Conservation (phyloP, 805 yeast species). For the Saturnispora dispora region DNA sequence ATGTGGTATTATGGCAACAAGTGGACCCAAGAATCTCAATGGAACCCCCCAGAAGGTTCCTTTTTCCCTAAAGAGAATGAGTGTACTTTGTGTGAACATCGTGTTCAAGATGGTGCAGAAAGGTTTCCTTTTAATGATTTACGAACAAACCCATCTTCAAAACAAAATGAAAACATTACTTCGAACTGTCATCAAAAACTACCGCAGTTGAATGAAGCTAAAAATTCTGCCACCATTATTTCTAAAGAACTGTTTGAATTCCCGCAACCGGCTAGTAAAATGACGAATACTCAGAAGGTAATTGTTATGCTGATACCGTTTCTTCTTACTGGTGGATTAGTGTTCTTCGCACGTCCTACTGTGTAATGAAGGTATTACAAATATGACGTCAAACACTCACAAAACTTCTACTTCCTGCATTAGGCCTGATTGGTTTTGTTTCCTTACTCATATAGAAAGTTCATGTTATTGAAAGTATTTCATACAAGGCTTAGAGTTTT, state of each 20-base stretch:
- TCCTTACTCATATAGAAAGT: too few species aligned
- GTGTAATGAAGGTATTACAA: too few species aligned
- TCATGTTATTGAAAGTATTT: too few species aligned
- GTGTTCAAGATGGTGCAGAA: not conserved
- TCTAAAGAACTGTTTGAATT: not conserved
- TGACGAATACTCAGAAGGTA: not conserved
- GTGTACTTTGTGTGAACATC: not conserved
- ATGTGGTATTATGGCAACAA: not conserved
- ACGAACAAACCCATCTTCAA: not conserved
- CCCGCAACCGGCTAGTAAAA: not conserved
- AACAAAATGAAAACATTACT: not conserved
- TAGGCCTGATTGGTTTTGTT: too few species aligned
- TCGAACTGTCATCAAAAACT: not conserved
- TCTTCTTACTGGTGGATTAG: not conserved
- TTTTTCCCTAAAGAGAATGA: not conserved
- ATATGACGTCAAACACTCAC: too few species aligned
- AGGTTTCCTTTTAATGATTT: not conserved
- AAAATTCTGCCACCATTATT: too few species aligned
- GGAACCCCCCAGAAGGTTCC: not conserved
- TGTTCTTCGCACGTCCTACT: too few species aligned
- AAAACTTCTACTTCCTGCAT: too few species aligned
- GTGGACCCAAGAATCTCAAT: not conserved
- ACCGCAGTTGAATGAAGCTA: too few species aligned
- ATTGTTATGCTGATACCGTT: not conserved
- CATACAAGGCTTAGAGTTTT: too few species aligned